Base-by-base conservation (phyloP, 331 rosid species). In the Saraca asoca region DNA sequence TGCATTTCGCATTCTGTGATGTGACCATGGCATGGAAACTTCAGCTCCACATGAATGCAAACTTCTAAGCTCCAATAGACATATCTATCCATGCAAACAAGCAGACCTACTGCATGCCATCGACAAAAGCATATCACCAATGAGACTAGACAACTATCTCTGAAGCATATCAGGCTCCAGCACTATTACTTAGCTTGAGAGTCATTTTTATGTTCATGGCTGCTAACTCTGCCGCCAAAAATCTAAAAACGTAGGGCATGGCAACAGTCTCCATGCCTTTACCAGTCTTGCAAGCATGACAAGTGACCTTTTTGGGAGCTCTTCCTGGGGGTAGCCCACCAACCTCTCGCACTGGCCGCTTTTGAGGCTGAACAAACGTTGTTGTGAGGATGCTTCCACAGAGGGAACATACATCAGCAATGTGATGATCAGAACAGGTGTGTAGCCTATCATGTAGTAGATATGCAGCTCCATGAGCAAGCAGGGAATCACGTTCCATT, bases 401-500 rank as follows among this genome's bases (percentile, higher is more conserved):
- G 6, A 88, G 68, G 29, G 95, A 79, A 75, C 98, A 93, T 16
- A 93, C 91, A 55, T 93, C 95, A 9, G 97, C 98, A 45, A 93
- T 75, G 78, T 93, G 97, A 81, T 85, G 75, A 74, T 93, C 98
- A 8, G 98, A 93, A 75, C 97, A 86, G 6, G 96, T 85, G 64
- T 94, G 98, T 54, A 90, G 83, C 70, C 98, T 85, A 43, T 94
- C 98, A 12, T 94, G 98, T 49, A 94, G 71, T 68, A 90, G 78
- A 74, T 94, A 94, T 6, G 98, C 87, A 16, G 97, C 97, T 37
- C 97, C 97, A n/a, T 94, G 98, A 6, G 98, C 98, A 53, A 94
- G 98, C 80, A 94, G 66, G 11, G 97, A 94, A 70, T 94, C 98
- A 0, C 98, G 88, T 77, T 93, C 98, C 98, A 94, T 94, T 83